Percentiles rank a stretch among this genome's conserved stretches.
These are phyloP conservation scores for Podaxis sp. DNA, from an alignment of 768 basidiomycete genomes.

Conservation along the genomic window DNA sequence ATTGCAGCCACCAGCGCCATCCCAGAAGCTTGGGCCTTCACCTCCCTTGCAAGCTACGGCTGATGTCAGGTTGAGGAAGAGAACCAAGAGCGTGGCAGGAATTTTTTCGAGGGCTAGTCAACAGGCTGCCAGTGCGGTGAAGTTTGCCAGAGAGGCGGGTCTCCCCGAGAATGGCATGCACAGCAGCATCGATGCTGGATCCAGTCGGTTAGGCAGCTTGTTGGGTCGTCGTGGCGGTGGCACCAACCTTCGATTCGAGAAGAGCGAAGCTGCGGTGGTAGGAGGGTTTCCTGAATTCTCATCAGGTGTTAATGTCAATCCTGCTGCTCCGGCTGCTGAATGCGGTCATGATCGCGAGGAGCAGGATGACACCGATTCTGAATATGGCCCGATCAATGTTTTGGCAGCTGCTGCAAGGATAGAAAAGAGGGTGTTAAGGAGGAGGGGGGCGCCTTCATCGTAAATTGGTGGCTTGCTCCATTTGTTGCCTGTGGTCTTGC, in stretches of 20 bases:
- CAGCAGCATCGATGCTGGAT: background rate
- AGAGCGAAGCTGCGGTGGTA: conserved; percentile 1
- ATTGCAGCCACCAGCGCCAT: background rate
- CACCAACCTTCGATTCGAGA: conserved; percentile 12
- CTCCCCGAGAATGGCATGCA: background rate
- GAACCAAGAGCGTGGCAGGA: conserved; percentile 7
- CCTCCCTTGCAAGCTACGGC: background rate
- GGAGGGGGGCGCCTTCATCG: conserved; percentile 6
- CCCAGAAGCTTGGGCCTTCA: background rate
- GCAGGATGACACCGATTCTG: background rate
- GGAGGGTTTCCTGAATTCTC: background rate
- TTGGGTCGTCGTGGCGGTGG: conserved; percentile 14
- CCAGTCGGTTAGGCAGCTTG: conserved; percentile 1
- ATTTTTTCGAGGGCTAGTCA: conserved; percentile 3
- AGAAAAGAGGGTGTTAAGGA: conserved; percentile 14
- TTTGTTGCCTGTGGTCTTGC: background rate
- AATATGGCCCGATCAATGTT: conserved; percentile 6
- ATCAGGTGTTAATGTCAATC: background rate
- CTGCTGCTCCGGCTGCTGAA: background rate
- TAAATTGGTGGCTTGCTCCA: background rate
- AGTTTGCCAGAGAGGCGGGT: background rate
- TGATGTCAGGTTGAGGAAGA: background rate
- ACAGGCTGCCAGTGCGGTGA: background rate
- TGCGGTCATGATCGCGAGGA: background rate
- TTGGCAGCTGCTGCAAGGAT: conserved; percentile 20